Conservation (phyloP, 2,329 filamentous ascomycete species). For the Daldinia sp. region DNA sequence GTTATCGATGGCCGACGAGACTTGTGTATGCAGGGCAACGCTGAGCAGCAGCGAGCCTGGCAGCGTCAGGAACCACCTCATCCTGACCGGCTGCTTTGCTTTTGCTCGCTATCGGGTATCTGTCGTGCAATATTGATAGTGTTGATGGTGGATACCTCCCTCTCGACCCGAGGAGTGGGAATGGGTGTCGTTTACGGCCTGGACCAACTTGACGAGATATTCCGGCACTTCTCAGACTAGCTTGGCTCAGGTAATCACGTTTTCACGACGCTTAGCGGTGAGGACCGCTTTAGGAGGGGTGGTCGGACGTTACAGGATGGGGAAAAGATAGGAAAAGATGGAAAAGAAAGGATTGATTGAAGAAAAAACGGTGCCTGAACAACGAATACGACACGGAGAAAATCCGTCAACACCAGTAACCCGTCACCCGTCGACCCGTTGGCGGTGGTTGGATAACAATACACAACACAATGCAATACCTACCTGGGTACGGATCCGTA, state of each 20-base stretch:
- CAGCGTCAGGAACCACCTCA: constrained; percentile 34
- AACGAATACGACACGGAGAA: not conserved
- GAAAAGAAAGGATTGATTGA: not conserved
- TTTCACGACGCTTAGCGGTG: not conserved
- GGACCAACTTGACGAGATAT: not conserved
- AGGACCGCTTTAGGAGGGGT: not conserved
- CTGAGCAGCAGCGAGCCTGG: constrained; percentile 40
- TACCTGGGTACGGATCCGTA: too few relatives aligned
- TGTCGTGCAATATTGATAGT: not conserved
- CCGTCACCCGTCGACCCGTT: not conserved
- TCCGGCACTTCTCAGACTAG: not conserved
- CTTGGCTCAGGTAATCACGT: not conserved
- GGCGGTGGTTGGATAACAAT: not conserved
- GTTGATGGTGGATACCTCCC: not conserved
- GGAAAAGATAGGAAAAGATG: not conserved
- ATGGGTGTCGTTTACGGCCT: not conserved
- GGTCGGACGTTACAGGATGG: not conserved
- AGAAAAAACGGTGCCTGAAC: constrained; percentile 4
- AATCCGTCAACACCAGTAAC: not conserved
- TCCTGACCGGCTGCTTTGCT: constrained; percentile 12
- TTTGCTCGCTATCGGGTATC: too few relatives aligned
- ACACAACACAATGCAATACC: too few relatives aligned
- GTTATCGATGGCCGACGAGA: constrained; percentile 44
- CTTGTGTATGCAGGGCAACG: constrained; percentile 42
- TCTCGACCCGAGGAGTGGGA: not conserved